Evolutionary conservation across 352 stramenopile species (phyloP), one percentile per base, ranked within the genome.

Genomic region (Phytophthora pseudosyringae): DNA sequence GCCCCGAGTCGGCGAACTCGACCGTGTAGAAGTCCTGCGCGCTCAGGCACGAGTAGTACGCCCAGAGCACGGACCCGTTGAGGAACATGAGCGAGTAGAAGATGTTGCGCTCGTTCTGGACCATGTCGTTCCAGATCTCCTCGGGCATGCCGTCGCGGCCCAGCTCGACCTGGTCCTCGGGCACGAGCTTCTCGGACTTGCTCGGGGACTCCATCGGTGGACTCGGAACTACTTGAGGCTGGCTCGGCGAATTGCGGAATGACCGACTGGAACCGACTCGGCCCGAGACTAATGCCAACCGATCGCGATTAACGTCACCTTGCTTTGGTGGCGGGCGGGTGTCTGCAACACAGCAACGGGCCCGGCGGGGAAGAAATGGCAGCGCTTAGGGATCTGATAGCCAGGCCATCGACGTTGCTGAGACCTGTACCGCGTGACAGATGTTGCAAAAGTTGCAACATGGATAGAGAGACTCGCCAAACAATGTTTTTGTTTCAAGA

Each of bases 1-100:
- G 71, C 0, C 71, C 67, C 0, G 73, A 79, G 18, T 79, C 50
- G 1, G 81, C 69, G 62, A 90, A 93, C 47, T 75, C 46, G 9
- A 70, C 50, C 25, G 50, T 56, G 62, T 91, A 90, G 48, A 86
- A 93, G 51, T 89, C 73, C 21, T 91, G 80, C 0, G 80, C 80
- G 45, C 80, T 90, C 39, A 93, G 64, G 47, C 81, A 93, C 68
- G 80, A 90, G 61, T 89, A 89, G 71, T 86, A 91, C 15, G 80
- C 78, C 81, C 84, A 93, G 26, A 93, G 68, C 29, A 90, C 80
- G 2, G 84, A 83, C 18, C 69, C 80, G 43, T 89, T 90, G 5
- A 93, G 64, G 67, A 90, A 93, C 67, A 86, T 81, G 71, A 91
- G 67, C 60, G 70, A 73, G 50, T 72, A 87, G 73, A 88, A 90